Base-by-base conservation (phyloP, 164 flowering plant species). In the Euptelea pleiosperma region DNA sequence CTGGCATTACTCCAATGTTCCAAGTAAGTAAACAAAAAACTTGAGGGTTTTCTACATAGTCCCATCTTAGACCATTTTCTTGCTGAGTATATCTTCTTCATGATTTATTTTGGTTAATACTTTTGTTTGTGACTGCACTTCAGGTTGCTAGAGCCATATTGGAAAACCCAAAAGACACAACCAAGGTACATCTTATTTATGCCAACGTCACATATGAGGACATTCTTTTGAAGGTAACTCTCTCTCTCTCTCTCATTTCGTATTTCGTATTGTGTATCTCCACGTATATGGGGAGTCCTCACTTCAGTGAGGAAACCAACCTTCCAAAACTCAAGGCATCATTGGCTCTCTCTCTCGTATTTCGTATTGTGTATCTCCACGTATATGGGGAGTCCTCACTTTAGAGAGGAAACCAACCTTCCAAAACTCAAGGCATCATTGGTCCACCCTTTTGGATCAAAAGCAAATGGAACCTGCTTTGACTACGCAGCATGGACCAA, bases 1-100 rank as follows among this genome's bases (percentile, higher is more conserved):
- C 97, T 51, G 99, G 99, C 57, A 93, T 93, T 41, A 93, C 99
- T 50, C 99, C 99, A 39, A 93, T 93, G 97, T 93, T 84, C 68
- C 99, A 93, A 70, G 99, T 90, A 70, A 53, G 66, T 53, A 0
- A 31, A 6, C 4, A 34, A 41, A n/a, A n/a, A n/a, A n/a, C n/a
- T 18, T 58, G 26, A 35, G 24, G 15, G 19, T 14, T 22, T 42
- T 34, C 55, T 30, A 1, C 28, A 15, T 57, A 8, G 5, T 49
- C 26, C 14, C 4, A 8, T 33, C 15, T 36, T 39, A 2, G n/a
- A 35, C 3, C 6, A 26, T 33, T 19, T 46, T 66, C 22, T 12
- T 25, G 2, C 15, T 47, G 55, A 25, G 1, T 8, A n/a, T 2
- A 3, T 45, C 6, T 52, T 34, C 26, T 60, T 1, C 39, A 8